Percentiles rank a stretch among this genome's conserved stretches.
Evolutionary conservation across 2,329 filamentous ascomycete genomes (phyloP).

Genomic region (Metarhizium guizhouense): DNA sequence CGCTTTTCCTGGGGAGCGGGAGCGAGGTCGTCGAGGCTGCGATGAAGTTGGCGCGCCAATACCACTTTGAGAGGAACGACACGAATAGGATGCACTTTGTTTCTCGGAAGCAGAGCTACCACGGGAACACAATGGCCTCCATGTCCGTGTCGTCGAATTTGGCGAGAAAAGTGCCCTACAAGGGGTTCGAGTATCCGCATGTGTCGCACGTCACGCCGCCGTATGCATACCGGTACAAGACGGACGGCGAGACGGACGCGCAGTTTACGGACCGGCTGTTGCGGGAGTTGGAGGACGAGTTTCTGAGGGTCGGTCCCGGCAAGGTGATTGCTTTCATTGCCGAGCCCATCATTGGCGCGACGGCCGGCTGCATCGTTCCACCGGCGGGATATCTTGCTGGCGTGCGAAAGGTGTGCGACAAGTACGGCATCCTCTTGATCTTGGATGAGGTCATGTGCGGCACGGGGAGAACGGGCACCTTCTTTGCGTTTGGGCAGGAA

Average conservation of each 20-base stretch:
- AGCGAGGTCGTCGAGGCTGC: constrained; percentile 35
- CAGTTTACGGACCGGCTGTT: constrained; percentile 31
- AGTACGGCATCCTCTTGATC: constrained; percentile 40
- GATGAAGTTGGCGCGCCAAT: constrained; percentile 39
- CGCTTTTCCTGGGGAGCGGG: constrained; percentile 15
- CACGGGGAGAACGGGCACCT: constrained; percentile 30
- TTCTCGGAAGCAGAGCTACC: constrained; percentile 35
- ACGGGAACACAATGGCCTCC: constrained; percentile 40
- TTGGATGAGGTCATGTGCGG: constrained; percentile 25
- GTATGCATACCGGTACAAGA: constrained; percentile 2
- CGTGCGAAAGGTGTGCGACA: no score
- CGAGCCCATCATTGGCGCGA: constrained; percentile 40
- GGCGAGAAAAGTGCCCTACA: constrained; percentile 17
- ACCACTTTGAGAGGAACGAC: constrained; percentile 31
- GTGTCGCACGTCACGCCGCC: no score
- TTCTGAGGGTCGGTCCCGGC: constrained; percentile 33
- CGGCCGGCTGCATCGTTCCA: constrained; percentile 41
- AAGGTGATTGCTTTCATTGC: constrained; percentile 40
- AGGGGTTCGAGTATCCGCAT: constrained; percentile 14
- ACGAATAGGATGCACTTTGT: constrained; percentile 31
- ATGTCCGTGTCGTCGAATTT: constrained; percentile 28
- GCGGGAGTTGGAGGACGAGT: constrained; percentile 37
- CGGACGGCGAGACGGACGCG: constrained; percentile 25
- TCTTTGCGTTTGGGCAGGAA: constrained; percentile 58
- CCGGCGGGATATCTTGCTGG: constrained; percentile 41